Evolutionary conservation across 176 grass and related monocot species (phyloP).

Genomic region (Guadua angustifolia): DNA sequence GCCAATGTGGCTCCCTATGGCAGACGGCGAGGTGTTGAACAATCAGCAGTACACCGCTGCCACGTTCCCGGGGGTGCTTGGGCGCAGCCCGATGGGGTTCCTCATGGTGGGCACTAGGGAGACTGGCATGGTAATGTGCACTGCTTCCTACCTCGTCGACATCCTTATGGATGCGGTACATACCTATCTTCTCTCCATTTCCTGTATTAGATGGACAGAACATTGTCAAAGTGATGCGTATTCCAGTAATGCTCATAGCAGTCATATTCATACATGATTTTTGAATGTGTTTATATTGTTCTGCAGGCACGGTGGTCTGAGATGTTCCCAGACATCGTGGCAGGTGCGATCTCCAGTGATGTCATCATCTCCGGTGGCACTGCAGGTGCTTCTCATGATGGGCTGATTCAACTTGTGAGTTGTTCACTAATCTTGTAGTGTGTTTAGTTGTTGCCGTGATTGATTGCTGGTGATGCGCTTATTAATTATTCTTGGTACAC

Average conservation of each 20-base stretch:
- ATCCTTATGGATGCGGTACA: constrained; percentile 20
- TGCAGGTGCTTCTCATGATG: background rate
- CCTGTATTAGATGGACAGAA: too few relatives aligned
- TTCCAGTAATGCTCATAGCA: too few relatives aligned
- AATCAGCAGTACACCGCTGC: background rate
- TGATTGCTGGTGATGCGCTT: background rate
- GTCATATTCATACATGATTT: background rate
- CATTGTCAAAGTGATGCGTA: too few relatives aligned
- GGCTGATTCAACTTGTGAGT: constrained; percentile 25
- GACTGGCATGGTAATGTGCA: background rate
- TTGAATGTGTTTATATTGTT: background rate
- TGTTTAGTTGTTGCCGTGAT: background rate
- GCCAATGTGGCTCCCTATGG: background rate
- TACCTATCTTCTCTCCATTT: background rate
- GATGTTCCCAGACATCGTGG: constrained; percentile 23
- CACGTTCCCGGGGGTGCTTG: background rate
- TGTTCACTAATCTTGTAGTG: background rate
- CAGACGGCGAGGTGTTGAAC: background rate
- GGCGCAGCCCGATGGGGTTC: background rate
- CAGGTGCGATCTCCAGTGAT: background rate
- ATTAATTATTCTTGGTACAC: background rate
- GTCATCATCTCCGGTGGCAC: background rate
- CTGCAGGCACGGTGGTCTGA: constrained; percentile 15
- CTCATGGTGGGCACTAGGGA: background rate
- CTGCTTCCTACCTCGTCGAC: background rate